Percentiles rank a stretch among this genome's conserved stretches.
These are phyloP conservation scores for Ceratobasidium sp. DNA, from an alignment of 1,284 basidiomycete genomes.

Conservation along the genomic window DNA sequence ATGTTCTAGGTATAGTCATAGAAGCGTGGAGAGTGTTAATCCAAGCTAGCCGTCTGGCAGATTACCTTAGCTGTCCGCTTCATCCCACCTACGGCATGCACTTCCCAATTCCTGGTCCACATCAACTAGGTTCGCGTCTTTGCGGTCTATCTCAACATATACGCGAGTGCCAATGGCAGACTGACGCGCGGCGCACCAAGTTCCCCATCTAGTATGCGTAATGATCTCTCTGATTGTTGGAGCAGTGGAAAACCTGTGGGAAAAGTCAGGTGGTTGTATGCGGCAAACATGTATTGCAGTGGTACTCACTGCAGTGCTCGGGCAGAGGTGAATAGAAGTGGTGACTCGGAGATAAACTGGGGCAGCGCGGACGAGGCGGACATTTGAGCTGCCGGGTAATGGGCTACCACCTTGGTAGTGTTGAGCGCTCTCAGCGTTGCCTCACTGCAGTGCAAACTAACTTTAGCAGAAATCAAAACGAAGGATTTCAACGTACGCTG, in stretches of 20 bases:
- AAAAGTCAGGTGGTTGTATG: not conserved
- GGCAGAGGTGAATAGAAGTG: slow-evolving; percentile 30
- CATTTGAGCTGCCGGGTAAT: slow-evolving; percentile 28
- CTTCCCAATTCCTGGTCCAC: slow-evolving; percentile 49
- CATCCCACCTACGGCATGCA: slow-evolving; percentile 41
- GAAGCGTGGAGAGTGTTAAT: not conserved
- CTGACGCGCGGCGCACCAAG: slow-evolving; percentile 42
- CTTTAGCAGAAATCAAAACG: no score
- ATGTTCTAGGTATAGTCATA: not conserved
- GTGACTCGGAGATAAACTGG: slow-evolving; percentile 39
- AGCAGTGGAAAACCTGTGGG: slow-evolving; percentile 37
- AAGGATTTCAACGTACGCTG: slow-evolving; percentile 12
- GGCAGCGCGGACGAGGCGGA: slow-evolving; percentile 33
- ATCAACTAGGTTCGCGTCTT: slow-evolving; percentile 49
- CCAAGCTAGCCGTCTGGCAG: not conserved
- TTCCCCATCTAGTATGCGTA: slow-evolving; percentile 35
- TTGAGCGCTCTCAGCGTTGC: slow-evolving; percentile 35
- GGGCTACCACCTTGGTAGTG: slow-evolving; percentile 39
- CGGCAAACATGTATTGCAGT: not conserved
- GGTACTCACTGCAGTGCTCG: slow-evolving; percentile 28
- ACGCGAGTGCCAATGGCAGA: slow-evolving; percentile 34
- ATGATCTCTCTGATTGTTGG: slow-evolving; percentile 37
- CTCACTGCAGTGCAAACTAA: not conserved
- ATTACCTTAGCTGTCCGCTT: not conserved
- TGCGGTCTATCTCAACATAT: slow-evolving; percentile 46